Evolutionary conservation across 2,329 filamentous ascomycete genomes (phyloP).

Genomic region (Mycosphaerella arachidis): DNA sequence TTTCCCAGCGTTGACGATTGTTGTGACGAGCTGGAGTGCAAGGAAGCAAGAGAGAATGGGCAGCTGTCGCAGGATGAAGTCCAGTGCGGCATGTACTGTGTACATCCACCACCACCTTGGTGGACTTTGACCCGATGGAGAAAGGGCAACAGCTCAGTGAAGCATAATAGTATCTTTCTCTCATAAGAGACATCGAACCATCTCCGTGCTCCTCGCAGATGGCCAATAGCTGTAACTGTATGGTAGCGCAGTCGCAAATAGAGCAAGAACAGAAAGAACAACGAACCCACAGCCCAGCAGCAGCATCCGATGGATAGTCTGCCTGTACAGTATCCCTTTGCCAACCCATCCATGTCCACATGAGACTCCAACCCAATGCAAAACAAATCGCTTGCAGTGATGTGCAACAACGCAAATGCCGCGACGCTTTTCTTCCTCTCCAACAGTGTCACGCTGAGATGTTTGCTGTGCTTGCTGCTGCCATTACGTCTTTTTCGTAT

Average conservation of each 20-base stretch:
- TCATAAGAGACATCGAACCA: background rate
- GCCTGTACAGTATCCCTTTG: background rate
- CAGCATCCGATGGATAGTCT: background rate
- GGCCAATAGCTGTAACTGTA: background rate
- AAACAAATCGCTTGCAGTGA: background rate
- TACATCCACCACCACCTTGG: background rate
- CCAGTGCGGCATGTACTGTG: background rate
- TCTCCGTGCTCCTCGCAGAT: background rate
- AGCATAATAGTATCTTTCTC: slow-evolving; percentile 2
- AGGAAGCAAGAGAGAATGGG: background rate
- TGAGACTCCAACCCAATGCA: slow-evolving; percentile 6
- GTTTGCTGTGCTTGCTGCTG: background rate
- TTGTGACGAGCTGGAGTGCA: no score
- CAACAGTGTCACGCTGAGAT: background rate
- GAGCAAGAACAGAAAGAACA: background rate
- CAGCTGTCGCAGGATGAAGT: background rate
- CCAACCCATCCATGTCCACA: background rate
- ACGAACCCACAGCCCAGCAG: background rate
- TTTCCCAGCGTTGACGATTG: background rate
- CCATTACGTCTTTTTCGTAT: slow-evolving; percentile 3
- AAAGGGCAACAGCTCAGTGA: background rate
- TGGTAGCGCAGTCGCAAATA: background rate
- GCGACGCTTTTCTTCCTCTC: background rate
- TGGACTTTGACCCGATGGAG: background rate
- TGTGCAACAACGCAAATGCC: background rate